Base-by-base conservation (phyloP, 257 asterid species). In the Plantago elongata region DNA sequence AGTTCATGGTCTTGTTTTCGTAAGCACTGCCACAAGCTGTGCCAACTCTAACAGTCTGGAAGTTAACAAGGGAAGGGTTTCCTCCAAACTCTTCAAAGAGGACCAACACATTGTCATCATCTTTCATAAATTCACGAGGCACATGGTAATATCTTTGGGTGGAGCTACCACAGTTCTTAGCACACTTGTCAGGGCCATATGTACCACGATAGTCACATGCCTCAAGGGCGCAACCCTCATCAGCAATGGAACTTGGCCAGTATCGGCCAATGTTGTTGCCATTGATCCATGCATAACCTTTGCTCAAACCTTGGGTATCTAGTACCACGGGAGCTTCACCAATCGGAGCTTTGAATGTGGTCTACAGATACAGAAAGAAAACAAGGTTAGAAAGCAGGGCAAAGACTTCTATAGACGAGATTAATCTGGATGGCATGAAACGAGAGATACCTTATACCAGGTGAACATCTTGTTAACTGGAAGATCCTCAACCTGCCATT, bases 281-380 rank as follows among this genome's bases (percentile, higher is more conserved):
- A 6, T 91, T 91, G 72, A 91, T 88, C 98, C 98, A 91, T 22
- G 84, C 83, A 63, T 91, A 96, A 57, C 98, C 98, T 77, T 91
- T 91, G 69, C 98, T 86, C 98, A 91, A 84, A 63, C 80, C 74
- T 60, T 67, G 74, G 95, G 88, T 86, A 67, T 91, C 98, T 63
- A 91, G 77, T 61, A 96, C 95, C 71, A 91, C 66, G n/a, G 98
- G 98, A 58, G 83, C 95, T n/a, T 88, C 70, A 45, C 95, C 98
- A 0, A 71, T 70, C 13, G 96, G 98, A 60, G 90, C 95, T 16
- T 71, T 75, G 75, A 91, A 91, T 22, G 89, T 83, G 4, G 96
- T 77, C 98, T 91, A 80, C 62, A 66, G 64, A 68, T 29, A 45
- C 63, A 56, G n/a, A n/a, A 7, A 27, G 68, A 51, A 3, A 6